These are phyloP conservation scores for Elymus sibiricus DNA, from an alignment of 176 grass and related monocot genomes.

Conservation along the genomic window DNA sequence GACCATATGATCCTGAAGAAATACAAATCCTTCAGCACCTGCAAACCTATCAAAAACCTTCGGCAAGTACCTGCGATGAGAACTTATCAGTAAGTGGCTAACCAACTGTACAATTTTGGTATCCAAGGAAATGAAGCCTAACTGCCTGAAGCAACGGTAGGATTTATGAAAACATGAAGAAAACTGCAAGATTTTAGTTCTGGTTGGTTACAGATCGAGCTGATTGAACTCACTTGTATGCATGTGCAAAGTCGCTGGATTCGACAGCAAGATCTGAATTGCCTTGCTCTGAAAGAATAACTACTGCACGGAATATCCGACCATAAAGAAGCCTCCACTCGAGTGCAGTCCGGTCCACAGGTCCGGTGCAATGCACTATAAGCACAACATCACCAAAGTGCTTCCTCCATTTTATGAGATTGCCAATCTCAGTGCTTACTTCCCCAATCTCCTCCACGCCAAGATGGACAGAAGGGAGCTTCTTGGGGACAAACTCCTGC, in stretches of 20 bases:
- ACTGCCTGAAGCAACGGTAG: background rate
- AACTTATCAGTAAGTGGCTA: background rate
- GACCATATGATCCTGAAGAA: conserved; percentile 86
- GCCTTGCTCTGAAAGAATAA: conserved; percentile 67
- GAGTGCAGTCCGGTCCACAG: conserved; percentile 57
- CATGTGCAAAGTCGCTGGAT: conserved; percentile 48
- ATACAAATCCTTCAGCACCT: conserved; percentile 88
- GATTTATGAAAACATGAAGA: background rate
- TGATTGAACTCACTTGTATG: conserved; percentile 81
- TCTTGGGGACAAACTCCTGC: conserved; percentile 70
- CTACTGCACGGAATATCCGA: conserved; percentile 78
- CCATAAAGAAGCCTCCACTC: conserved; percentile 97
- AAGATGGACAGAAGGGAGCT: conserved; percentile 70
- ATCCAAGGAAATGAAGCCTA: background rate
- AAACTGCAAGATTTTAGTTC: background rate
- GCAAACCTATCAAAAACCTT: conserved; percentile 75
- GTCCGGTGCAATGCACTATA: conserved; percentile 52
- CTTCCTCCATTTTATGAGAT: conserved; percentile 96
- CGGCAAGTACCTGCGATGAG: conserved; percentile 63
- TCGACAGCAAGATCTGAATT: conserved; percentile 70
- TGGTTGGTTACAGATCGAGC: conserved; percentile 5
- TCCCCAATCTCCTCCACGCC: conserved; percentile 78
- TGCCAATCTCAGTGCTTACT: conserved; percentile 78
- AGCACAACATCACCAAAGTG: conserved; percentile 85
- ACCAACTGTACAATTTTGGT: background rate